Base-by-base conservation (phyloP, 352 stramenopile genomes). In the Aphanomyces astaci region DNA sequence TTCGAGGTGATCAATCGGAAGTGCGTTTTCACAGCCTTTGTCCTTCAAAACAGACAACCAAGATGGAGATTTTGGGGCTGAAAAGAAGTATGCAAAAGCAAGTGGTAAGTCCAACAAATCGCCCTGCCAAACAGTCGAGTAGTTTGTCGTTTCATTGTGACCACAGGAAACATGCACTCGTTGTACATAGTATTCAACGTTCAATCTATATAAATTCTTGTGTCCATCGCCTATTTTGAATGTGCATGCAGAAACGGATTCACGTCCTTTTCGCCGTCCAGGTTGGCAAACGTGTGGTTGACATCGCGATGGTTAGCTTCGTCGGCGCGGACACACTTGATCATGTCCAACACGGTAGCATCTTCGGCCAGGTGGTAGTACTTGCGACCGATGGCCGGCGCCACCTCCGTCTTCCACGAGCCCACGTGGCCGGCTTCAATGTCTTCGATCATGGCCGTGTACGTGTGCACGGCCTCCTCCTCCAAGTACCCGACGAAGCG, bases 401-500 rank as follows among this genome's bases (percentile, higher is more conserved):
- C 85, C 11, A 76, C 71, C 55, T 81, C 72, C 46, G 83, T 72
- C 62, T 81, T 82, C 92, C 92, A 98, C 15, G 54, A 71, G 1
- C 77, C 60, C 54, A 97, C 68, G 54, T 97, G 84, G 7, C 75
- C 88, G 36, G 85, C 76, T 32, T 97, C 78, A 54, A 98, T 97
- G 36, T 90, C 90, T 32, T 89, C 67, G 30, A 98, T 79, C 63
- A 97, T 83, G 25, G 85, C 92, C 28, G 92, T 96, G 78, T 98
- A 98, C 9, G 90, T 97, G 55, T 89, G 80, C 46, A 92, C 90
- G 15, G 90, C 92, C 71, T 98, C 84, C 74, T 97, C 90, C 64
- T 98, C 92, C 25, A 98, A 73, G 76, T 97, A 97, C 4, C 90
- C 92, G 11, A 97, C 92, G 63, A 97, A 95, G 64, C 89, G 88